Base-by-base conservation (phyloP, 78 protist species). In the Polysphondylium violaceum region DNA sequence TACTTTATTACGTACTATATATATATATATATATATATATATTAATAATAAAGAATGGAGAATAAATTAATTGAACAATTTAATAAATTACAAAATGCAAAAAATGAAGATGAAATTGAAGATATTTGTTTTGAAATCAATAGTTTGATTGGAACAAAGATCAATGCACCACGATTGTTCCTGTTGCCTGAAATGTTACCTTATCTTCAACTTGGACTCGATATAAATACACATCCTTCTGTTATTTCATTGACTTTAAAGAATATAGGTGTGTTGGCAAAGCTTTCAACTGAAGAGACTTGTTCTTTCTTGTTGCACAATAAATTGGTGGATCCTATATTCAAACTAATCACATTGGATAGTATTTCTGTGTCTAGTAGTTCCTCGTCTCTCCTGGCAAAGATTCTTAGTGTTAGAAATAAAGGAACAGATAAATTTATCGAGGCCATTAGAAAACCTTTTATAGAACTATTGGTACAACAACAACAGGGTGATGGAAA, bases 71-170 rank as follows among this genome's bases (percentile, higher is more conserved):
- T 65, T n/a, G 23, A 65, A 65, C 2, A 19, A 36, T 65, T 68
- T 41, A 3, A 41, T 33, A 35, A 43, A 25, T 25, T 68, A 41
- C 17, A 68, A 41, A 23, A 68, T 41, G n/a, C 35, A 41, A 71
- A 41, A 50, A 16, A 31, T 50, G 77, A 71, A 50, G 61, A 41
- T n/a, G 63, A 71, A 5, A 41, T 71, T 31, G 23, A 38, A 17
- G 77, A 71, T 50, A 38, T 50, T 14, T 47, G 61, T 50, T 71
- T n/a, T 71, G 33, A n/a, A 14, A 71, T 71, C 19, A 71, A n/a
- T n/a, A 35, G 21, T 14, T 36, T 35, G 5, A 33, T 64, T 12
- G 8, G 31, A 14, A 25, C 0, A 47, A 36, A 41, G 27, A 5
- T 47, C 14, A 31, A 31, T 17, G 47, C 12, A n/a, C 19, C 12